phyloP scores from a whole-genome alignment of 2,329 filamentous ascomycete genomes.

The Ilyonectria sp. region DNA sequence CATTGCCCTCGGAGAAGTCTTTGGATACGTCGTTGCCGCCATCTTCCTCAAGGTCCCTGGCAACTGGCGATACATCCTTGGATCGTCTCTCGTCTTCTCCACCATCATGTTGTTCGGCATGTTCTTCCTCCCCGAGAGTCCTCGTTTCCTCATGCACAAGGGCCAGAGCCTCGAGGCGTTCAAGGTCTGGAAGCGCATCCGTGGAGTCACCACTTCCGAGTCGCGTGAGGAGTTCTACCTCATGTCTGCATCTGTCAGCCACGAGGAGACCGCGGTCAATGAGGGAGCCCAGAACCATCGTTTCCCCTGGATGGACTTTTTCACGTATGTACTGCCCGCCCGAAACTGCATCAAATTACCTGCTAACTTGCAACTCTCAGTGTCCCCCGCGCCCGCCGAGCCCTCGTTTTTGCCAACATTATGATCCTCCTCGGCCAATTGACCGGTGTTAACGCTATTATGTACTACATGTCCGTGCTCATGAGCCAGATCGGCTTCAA shows the following conservation, averaged over 20 bases:
- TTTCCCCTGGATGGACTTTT: slow-evolving; percentile 81
- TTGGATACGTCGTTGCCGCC: slow-evolving; percentile 80
- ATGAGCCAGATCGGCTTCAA: slow-evolving; percentile 80
- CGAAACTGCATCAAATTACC: not conserved
- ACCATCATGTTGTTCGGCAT: slow-evolving; percentile 66
- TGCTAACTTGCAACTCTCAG: slow-evolving; percentile 31
- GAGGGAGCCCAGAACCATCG: slow-evolving; percentile 67
- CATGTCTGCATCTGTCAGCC: slow-evolving; percentile 75
- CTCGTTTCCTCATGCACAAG: slow-evolving; percentile 80
- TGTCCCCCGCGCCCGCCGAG: slow-evolving; percentile 75
- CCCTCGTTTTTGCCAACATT: slow-evolving; percentile 77
- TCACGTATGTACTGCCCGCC: slow-evolving; percentile 62
- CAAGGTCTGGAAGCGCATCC: slow-evolving; percentile 81
- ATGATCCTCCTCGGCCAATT: slow-evolving; percentile 81
- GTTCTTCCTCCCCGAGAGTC: slow-evolving; percentile 79
- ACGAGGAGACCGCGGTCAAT: slow-evolving; percentile 68
- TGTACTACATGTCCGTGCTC: slow-evolving; percentile 80
- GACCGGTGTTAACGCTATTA: slow-evolving; percentile 78
- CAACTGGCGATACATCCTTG: slow-evolving; percentile 82
- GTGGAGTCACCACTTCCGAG: slow-evolving; percentile 70
- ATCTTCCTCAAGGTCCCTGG: slow-evolving; percentile 80
- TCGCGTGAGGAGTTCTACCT: slow-evolving; percentile 79
- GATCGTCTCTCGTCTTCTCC: slow-evolving; percentile 79
- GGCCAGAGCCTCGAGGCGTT: slow-evolving; percentile 61
- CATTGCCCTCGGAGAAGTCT: slow-evolving; percentile 81